These are phyloP conservation scores for Lyophyllum shimeji DNA, from an alignment of 768 basidiomycete genomes.

Conservation along the genomic window DNA sequence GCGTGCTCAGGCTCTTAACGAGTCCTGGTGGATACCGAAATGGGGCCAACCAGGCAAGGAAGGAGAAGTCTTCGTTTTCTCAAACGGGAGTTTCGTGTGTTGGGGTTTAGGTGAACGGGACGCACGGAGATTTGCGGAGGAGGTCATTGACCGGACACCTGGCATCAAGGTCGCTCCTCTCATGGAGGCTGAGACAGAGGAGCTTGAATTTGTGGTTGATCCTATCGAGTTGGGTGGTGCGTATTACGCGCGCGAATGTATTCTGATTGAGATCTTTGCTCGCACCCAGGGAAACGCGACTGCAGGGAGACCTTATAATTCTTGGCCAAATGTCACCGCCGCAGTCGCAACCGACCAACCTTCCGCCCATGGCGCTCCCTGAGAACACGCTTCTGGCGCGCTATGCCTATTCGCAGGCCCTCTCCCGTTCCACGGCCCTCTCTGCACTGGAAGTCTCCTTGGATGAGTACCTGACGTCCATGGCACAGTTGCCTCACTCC, in stretches of 20 bases:
- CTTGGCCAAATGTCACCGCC: slow-evolving; percentile 67
- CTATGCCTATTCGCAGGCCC: slow-evolving; percentile 89
- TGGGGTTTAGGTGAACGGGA: slow-evolving; percentile 85
- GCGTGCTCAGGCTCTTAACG: slow-evolving; percentile 62
- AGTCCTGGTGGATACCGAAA: slow-evolving; percentile 77
- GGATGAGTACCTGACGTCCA: slow-evolving; percentile 80
- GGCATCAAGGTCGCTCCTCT: slow-evolving; percentile 66
- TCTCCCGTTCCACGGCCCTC: slow-evolving; percentile 85
- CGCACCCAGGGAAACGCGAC: slow-evolving; percentile 65
- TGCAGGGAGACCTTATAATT: slow-evolving; percentile 92
- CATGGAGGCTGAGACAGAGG: slow-evolving; percentile 77
- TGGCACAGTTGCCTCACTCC: slow-evolving; percentile 75
- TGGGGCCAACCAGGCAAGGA: slow-evolving; percentile 57
- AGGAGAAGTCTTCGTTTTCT: slow-evolving; percentile 89
- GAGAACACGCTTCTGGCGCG: slow-evolving; percentile 77
- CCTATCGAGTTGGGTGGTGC: slow-evolving; percentile 72
- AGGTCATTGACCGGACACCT: slow-evolving; percentile 54
- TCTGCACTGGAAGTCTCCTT: slow-evolving; percentile 85
- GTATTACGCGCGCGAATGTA: slow-evolving; percentile 13
- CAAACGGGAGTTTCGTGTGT: slow-evolving; percentile 85
- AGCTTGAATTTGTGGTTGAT: slow-evolving; percentile 91
- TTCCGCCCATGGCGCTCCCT: slow-evolving; percentile 59
- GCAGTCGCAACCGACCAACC: slow-evolving; percentile 39
- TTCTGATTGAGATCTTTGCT: slow-evolving; percentile 13
- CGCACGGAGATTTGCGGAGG: slow-evolving; percentile 62